Percentiles rank a stretch among this genome's conserved stretches.
phyloP scores from a whole-genome alignment of 2,329 filamentous ascomycete species.

The Apiospora rasikravindrae region DNA sequence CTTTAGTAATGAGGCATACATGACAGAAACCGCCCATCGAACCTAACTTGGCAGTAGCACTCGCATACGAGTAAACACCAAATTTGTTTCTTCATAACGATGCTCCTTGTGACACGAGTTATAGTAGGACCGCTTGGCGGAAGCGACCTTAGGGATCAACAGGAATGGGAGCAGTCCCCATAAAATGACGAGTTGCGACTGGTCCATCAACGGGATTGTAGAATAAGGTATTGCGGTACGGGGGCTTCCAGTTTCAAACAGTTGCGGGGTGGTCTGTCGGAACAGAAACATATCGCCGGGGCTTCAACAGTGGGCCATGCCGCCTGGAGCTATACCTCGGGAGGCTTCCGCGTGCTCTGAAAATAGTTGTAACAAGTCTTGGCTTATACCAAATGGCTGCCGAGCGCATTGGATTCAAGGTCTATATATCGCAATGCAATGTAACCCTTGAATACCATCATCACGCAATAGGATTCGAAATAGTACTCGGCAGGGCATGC shows the following conservation, averaged over 20 bases:
- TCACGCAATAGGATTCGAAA: neutral
- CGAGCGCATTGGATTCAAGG: neutral
- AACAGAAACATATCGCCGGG: neutral
- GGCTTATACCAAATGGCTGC: neutral
- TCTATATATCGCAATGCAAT: neutral
- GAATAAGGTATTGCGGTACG: neutral
- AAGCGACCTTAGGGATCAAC: neutral
- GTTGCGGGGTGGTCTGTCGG: neutral
- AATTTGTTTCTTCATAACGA: neutral
- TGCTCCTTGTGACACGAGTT: neutral
- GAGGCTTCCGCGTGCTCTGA: neutral
- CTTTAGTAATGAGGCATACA: neutral
- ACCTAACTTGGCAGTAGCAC: neutral
- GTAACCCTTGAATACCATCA: neutral
- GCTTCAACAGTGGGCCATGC: neutral
- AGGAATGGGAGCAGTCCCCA: neutral
- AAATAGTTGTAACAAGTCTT: neutral
- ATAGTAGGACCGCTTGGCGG: neutral
- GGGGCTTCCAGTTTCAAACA: neutral
- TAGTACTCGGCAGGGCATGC: neutral
- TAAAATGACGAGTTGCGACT: constrained; percentile 14
- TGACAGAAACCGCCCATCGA: neutral
- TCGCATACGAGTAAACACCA: neutral
- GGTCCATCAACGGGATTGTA: constrained; percentile 26
- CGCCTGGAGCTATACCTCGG: neutral